Evolutionary conservation across 345 rosid species (phyloP).

Genomic region (Populus nigra): DNA sequence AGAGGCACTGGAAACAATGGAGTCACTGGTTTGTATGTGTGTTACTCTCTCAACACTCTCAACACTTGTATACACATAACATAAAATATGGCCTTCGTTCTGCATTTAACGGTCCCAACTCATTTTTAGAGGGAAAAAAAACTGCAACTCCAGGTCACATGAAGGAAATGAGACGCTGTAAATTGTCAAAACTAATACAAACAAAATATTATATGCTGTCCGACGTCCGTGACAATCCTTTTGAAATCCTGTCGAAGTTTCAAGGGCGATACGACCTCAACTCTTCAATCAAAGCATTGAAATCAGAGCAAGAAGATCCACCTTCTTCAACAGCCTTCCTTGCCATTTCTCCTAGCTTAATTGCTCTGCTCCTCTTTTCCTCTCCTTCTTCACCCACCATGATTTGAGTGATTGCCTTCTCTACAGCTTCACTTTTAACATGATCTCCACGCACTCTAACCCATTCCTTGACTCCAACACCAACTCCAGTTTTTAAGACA

Average conservation of each 20-base stretch:
- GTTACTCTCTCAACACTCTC: too few relatives aligned
- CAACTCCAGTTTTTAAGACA: conserved; percentile 26
- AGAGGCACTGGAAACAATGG: too few relatives aligned
- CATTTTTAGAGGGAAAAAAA: too few relatives aligned
- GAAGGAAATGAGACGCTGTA: background rate
- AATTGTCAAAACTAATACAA: background rate
- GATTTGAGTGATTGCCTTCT: conserved; percentile 28
- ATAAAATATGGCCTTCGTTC: too few relatives aligned
- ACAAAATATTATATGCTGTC: background rate
- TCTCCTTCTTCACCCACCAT: conserved; percentile 18
- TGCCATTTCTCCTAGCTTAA: conserved; percentile 22
- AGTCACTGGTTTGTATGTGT: too few relatives aligned
- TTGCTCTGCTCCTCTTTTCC: conserved; percentile 17
- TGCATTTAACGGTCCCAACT: too few relatives aligned
- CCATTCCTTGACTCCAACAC: conserved; percentile 26
- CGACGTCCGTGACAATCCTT: background rate
- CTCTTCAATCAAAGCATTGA: conserved; percentile 19
- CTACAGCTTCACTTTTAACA: conserved; percentile 21
- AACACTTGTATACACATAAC: too few relatives aligned
- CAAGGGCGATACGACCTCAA: background rate
- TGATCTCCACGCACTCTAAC: conserved; percentile 4
- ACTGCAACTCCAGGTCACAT: background rate
- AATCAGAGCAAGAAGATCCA: conserved; percentile 32
- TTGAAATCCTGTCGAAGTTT: background rate
- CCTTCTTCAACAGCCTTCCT: conserved; percentile 31